Conservation (phyloP, 768 basidiomycete genomes). For the Astraeus odoratus region DNA sequence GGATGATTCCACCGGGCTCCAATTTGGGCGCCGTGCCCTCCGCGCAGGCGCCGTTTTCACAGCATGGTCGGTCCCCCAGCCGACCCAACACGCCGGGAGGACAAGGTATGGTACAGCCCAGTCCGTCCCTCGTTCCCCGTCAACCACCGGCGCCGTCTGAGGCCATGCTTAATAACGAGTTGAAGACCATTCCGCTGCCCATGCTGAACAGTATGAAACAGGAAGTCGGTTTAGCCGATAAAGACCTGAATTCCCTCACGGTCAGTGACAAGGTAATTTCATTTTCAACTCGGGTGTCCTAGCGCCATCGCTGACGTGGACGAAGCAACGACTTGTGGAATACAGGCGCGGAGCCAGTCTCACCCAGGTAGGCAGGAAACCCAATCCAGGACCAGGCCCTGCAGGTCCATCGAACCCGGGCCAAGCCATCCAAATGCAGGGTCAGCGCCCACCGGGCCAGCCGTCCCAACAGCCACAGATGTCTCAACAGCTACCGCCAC, state of each 20-base stretch:
- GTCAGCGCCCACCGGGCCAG: slow-evolving; percentile 31
- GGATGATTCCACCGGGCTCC: slow-evolving; percentile 45
- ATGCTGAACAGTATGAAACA: slow-evolving; percentile 31
- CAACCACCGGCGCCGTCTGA: slow-evolving; percentile 31
- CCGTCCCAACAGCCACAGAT: slow-evolving; percentile 24
- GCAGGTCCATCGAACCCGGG: slow-evolving; percentile 21
- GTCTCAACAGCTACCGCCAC: slow-evolving; percentile 21
- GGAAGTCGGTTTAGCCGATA: slow-evolving; percentile 40
- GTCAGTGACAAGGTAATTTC: slow-evolving; percentile 53
- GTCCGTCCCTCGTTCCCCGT: slow-evolving; percentile 50
- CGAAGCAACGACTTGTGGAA: slow-evolving; percentile 34
- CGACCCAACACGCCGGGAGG: slow-evolving; percentile 50
- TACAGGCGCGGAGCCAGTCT: slow-evolving; percentile 12
- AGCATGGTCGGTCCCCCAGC: slow-evolving; percentile 50
- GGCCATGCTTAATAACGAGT: slow-evolving; percentile 33
- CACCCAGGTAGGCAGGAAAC: slow-evolving; percentile 16
- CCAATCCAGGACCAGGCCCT: slow-evolving; percentile 23
- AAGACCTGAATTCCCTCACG: slow-evolving; percentile 37
- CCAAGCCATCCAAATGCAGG: slow-evolving; percentile 34
- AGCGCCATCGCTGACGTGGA: slow-evolving; percentile 10
- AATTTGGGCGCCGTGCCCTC: slow-evolving; percentile 30
- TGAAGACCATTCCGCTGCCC: slow-evolving; percentile 32
- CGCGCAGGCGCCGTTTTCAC: slow-evolving; percentile 38
- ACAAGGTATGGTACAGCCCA: slow-evolving; percentile 43
- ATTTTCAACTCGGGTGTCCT: background rate